Percentiles rank a stretch among this genome's conserved stretches.
These are phyloP conservation scores for Ephemerocybe angulata DNA, from an alignment of 768 basidiomycete genomes.

Conservation along the genomic window DNA sequence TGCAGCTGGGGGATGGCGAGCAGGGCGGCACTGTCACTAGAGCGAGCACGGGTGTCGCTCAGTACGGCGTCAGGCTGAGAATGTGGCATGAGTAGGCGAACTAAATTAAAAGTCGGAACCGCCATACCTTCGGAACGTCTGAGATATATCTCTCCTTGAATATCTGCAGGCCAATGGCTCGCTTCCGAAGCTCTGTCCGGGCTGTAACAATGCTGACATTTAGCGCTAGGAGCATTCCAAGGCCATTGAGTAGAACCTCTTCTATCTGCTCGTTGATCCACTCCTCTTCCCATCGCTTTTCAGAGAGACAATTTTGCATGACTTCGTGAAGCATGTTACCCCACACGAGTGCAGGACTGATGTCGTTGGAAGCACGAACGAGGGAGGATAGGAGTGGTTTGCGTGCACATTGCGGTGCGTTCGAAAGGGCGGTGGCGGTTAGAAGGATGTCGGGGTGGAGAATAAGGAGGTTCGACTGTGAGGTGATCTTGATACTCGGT, in stretches of 20 bases:
- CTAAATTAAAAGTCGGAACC: neutral
- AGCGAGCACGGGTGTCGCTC: slow-evolving; percentile 57
- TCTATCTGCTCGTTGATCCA: slow-evolving; percentile 63
- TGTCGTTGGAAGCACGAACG: slow-evolving; percentile 55
- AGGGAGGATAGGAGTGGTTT: slow-evolving; percentile 77
- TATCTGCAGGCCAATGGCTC: slow-evolving; percentile 60
- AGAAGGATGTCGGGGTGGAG: slow-evolving; percentile 90
- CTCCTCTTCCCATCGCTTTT: slow-evolving; percentile 56
- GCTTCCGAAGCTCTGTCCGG: slow-evolving; percentile 14
- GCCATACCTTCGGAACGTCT: slow-evolving; percentile 56
- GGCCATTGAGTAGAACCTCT: slow-evolving; percentile 46
- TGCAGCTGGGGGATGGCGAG: slow-evolving; percentile 74
- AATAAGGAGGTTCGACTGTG: slow-evolving; percentile 67
- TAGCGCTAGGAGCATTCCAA: slow-evolving; percentile 62
- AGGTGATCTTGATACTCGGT: slow-evolving; percentile 52
- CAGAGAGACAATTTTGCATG: slow-evolving; percentile 72
- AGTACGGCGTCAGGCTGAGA: slow-evolving; percentile 60
- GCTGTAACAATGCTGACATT: slow-evolving; percentile 39
- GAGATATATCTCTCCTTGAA: slow-evolving; percentile 70
- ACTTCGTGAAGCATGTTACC: slow-evolving; percentile 93
- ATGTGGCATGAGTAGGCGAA: neutral
- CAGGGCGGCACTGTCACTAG: slow-evolving; percentile 44
- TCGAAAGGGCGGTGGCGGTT: slow-evolving; percentile 86
- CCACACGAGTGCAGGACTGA: slow-evolving; percentile 73
- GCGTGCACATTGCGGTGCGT: slow-evolving; percentile 76